These are phyloP conservation scores for Gaultheria prostrata DNA, from an alignment of 148 eudicot genomes.

Conservation along the genomic window DNA sequence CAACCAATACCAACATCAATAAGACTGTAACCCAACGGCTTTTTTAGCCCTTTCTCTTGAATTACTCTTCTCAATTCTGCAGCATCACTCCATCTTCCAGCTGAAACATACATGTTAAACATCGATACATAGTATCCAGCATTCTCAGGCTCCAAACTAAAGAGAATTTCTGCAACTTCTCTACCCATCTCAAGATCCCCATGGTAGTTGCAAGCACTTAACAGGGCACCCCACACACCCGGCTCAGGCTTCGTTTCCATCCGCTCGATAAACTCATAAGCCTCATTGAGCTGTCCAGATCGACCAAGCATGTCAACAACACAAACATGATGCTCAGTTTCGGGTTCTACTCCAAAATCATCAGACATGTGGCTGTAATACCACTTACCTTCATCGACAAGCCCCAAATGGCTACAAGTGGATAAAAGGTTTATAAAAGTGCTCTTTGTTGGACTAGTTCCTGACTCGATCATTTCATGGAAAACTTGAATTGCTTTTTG, in stretches of 20 bases:
- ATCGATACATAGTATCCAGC: slow-evolving; percentile 36
- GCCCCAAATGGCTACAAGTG: slow-evolving; percentile 44
- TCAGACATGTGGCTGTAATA: slow-evolving; percentile 33
- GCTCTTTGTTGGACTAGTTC: slow-evolving; percentile 34
- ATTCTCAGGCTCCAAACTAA: slow-evolving; percentile 38
- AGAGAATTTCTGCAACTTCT: slow-evolving; percentile 39
- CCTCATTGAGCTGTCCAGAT: slow-evolving; percentile 35
- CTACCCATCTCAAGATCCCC: slow-evolving; percentile 49
- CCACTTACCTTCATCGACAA: slow-evolving; percentile 31
- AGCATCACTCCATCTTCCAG: slow-evolving; percentile 54
- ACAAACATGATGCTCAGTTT: slow-evolving; percentile 42
- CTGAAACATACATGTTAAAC: slow-evolving; percentile 44
- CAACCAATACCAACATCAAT: slow-evolving; percentile 30
- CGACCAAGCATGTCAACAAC: slow-evolving; percentile 46
- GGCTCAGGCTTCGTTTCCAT: slow-evolving; percentile 25
- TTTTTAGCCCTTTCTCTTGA: slow-evolving; percentile 30
- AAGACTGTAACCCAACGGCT: slow-evolving; percentile 36
- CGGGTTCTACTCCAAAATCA: slow-evolving; percentile 29
- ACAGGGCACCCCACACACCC: slow-evolving; percentile 47
- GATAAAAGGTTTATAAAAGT: slow-evolving; percentile 43
- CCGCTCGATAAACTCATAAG: slow-evolving; percentile 35
- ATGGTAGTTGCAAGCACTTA: slow-evolving; percentile 46
- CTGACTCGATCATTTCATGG: slow-evolving; percentile 32
- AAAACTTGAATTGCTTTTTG: slow-evolving; percentile 32
- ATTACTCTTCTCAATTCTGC: slow-evolving; percentile 35